Evolutionary conservation across 352 stramenopile genomes (phyloP).

Genomic region (Globisporangium nunn): DNA sequence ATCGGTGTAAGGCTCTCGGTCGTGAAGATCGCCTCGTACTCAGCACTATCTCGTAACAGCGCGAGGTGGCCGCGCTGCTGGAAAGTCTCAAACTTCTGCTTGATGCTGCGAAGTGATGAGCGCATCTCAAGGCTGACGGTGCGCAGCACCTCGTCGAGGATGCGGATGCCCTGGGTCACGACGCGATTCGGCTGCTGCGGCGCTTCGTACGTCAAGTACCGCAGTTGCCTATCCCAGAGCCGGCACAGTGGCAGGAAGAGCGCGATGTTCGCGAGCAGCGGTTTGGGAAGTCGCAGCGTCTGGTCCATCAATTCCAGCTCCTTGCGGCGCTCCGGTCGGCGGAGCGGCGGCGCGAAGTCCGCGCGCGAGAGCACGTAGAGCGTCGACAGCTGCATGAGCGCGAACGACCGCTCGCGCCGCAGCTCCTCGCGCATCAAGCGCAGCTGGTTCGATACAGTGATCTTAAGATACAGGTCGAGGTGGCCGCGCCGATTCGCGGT

Average conservation of each 20-base stretch:
- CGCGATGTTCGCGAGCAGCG: slow-evolving; percentile 76
- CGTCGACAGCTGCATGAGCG: slow-evolving; percentile 65
- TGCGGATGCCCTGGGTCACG: slow-evolving; percentile 70
- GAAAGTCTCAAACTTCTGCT: slow-evolving; percentile 28
- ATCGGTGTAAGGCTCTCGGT: slow-evolving; percentile 42
- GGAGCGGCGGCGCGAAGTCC: slow-evolving; percentile 28
- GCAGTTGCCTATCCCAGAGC: slow-evolving; percentile 75
- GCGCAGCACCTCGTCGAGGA: slow-evolving; percentile 78
- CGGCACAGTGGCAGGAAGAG: slow-evolving; percentile 64
- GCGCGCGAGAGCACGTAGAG: slow-evolving; percentile 59
- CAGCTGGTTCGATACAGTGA: slow-evolving; percentile 79
- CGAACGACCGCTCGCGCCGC: slow-evolving; percentile 57
- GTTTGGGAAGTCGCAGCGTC: slow-evolving; percentile 65
- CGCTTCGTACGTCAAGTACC: slow-evolving; percentile 74
- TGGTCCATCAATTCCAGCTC: slow-evolving; percentile 54
- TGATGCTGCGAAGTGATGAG: slow-evolving; percentile 42
- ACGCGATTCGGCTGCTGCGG: slow-evolving; percentile 66
- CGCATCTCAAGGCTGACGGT: slow-evolving; percentile 65
- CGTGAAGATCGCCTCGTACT: slow-evolving; percentile 59
- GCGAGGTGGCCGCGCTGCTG: slow-evolving; percentile 59
- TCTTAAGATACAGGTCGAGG: slow-evolving; percentile 80
- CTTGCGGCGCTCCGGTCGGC: slow-evolving; percentile 35
- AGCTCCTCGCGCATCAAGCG: slow-evolving; percentile 72
- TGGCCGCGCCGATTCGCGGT: slow-evolving; percentile 75
- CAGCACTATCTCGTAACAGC: slow-evolving; percentile 55